These are phyloP conservation scores for Fusarium heterosporum DNA, from an alignment of 2,329 filamentous ascomycete genomes.

Conservation along the genomic window DNA sequence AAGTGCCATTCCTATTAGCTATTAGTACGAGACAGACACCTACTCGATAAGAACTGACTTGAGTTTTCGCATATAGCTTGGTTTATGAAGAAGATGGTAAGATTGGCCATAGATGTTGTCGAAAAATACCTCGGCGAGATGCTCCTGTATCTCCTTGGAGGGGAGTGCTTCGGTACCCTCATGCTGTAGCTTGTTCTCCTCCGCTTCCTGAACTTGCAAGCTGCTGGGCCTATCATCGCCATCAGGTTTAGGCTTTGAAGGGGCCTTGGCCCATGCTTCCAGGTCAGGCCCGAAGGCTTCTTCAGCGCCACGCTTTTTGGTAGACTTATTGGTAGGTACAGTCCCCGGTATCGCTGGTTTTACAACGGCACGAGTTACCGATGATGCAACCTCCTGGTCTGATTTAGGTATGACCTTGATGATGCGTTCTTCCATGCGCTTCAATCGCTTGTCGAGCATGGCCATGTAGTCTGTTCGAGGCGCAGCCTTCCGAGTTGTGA, in stretches of 20 bases:
- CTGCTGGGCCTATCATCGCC: conserved; percentile 60
- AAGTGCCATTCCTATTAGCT: conserved; percentile 59
- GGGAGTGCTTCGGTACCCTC: conserved; percentile 89
- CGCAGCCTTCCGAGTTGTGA: conserved; percentile 92
- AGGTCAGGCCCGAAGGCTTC: conserved; percentile 88
- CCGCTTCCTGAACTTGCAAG: conserved; percentile 70
- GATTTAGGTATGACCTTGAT: conserved; percentile 94
- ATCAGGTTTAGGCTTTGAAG: conserved; percentile 63
- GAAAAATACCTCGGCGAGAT: conserved; percentile 94
- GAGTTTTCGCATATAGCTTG: conserved; percentile 92
- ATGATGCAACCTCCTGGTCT: conserved; percentile 74
- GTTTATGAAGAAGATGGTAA: conserved; percentile 94
- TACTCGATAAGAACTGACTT: conserved; percentile 61
- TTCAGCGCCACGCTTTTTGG: conserved; percentile 85
- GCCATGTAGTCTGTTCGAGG: conserved; percentile 99
- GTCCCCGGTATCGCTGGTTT: conserved; percentile 78
- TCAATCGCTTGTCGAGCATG: conserved; percentile 95
- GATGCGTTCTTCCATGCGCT: conserved; percentile 97
- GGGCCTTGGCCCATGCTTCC: conserved; percentile 80
- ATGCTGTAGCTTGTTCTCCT: conserved; percentile 80
- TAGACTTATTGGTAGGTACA: conserved; percentile 57
- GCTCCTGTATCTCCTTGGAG: conserved; percentile 88
- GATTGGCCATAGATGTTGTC: conserved; percentile 96
- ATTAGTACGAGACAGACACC: conserved; percentile 12
- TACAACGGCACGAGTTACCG: conserved; percentile 82